phyloP scores from a whole-genome alignment of 345 rosid species.

The Populus nigra region DNA sequence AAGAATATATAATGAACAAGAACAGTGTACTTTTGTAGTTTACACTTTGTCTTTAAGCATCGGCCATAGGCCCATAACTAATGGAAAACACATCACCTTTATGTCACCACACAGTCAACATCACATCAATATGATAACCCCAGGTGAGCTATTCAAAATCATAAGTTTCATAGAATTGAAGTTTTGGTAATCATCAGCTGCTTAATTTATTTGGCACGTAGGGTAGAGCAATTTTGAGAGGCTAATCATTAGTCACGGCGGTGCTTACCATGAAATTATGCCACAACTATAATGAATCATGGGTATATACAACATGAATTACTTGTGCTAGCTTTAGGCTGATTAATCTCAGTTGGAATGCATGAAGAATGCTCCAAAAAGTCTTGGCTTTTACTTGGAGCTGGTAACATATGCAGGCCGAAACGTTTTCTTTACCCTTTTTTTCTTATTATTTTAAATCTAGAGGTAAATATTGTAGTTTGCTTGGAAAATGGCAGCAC shows the following conservation, averaged over 20 bases:
- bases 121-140: slow-evolving; percentile 5
- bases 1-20: slow-evolving; percentile 16
- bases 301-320: no score
- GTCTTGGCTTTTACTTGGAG: no score
- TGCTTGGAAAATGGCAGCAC: slow-evolving; percentile 26
- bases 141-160: background rate
- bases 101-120: slow-evolving; percentile 24
- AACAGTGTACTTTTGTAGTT: slow-evolving; percentile 15
- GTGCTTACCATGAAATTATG: no score
- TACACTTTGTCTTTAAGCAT: slow-evolving; percentile 25
- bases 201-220: background rate
- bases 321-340: no score
- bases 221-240: no score
- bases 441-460: background rate
- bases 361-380: no score
- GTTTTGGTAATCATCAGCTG: background rate
- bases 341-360: no score
- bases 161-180: background rate
- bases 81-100: slow-evolving; percentile 24
- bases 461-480: background rate
- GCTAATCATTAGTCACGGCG: background rate
- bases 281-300: no score
- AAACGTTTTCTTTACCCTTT: background rate
- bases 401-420: slow-evolving; percentile 13
- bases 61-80: slow-evolving; percentile 1